These are phyloP conservation scores for Rhipidocladum racemiflorum DNA, from an alignment of 176 grass and related monocot genomes.

Conservation along the genomic window DNA sequence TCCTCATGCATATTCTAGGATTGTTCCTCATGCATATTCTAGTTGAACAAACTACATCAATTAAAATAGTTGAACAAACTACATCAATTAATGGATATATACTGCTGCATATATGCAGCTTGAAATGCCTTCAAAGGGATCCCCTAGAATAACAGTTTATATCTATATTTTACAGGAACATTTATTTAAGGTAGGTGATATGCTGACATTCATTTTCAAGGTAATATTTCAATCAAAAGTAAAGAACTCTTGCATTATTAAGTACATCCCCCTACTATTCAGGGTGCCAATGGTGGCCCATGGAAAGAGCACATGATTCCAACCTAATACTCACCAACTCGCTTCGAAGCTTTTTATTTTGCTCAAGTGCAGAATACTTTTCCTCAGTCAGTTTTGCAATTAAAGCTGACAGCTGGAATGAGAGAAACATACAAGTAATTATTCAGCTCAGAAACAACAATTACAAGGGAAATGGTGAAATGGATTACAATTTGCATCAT, in stretches of 20 bases:
- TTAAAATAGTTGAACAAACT: background rate
- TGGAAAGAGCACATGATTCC: background rate
- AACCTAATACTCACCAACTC: constrained; percentile 53
- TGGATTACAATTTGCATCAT: background rate
- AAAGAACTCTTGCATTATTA: background rate
- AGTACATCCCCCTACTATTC: background rate
- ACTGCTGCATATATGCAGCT: constrained; percentile 4
- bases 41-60: constrained; percentile 3
- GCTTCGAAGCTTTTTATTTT: constrained; percentile 48
- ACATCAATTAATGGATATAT: background rate
- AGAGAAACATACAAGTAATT: constrained; percentile 16
- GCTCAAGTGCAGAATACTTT: constrained; percentile 51
- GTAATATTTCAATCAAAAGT: constrained; percentile 6
- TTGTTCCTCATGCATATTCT: background rate
- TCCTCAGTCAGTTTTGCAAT: constrained; percentile 46
- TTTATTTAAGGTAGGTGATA: background rate
- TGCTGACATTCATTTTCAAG: background rate
- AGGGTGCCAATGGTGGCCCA: background rate
- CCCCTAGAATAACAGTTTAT: background rate
- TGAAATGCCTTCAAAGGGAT: constrained; percentile 10
- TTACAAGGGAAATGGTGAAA: background rate
- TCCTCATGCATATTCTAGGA: constrained; percentile 2
- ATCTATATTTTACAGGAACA: background rate
- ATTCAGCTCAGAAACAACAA: constrained; percentile 18
- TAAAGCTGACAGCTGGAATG: constrained; percentile 32